Evolutionary conservation across 257 asterid species (phyloP), one percentile per base, ranked within the genome.

Genomic region (Plantago major): DNA sequence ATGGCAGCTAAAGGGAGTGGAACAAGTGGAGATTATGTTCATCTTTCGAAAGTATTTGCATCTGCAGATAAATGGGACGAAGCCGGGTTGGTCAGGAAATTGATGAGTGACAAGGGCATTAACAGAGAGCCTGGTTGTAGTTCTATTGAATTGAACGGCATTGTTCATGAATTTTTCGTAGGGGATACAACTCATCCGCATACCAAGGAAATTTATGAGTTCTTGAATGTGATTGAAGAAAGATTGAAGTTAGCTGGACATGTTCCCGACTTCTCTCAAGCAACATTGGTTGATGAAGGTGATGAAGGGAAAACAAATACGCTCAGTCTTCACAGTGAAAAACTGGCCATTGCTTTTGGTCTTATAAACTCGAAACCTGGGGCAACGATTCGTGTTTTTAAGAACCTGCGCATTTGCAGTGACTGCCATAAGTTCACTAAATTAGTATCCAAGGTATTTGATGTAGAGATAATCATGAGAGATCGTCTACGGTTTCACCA

Each of bases 401-500:
- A 89, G 67, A 89, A 84, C 63, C 70, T 84, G 54, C 79, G 86
- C 3, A 64, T 89, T 9, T 86, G 94, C 78, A 71, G 54, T 3
- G 94, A 86, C 60, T 89, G 97, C 62, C 94, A 86, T 70, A 64
- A 55, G 10, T 84, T 82, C 42, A 75, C 73, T 58, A 84, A 82
- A 57, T 63, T 84, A 5, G 62, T 82, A 33, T 86, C 95, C 18
- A 62, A 64, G 42, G 49, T 74, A 38, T 73, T 72, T 30, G 5
- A 69, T 11, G 86, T 84, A 64, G 87, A 89, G 73, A 79, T 86
- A 42, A 67, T 84, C 33, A 80, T 86, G 74, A 79, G 96, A 55
- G 97, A 89, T 73, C 95, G 95, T 17, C 55, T 84, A 45, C 76
- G 95, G 48, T 86, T 89, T 77, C 95, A 84, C 77, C 79, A 74